Evolutionary conservation across 1,284 basidiomycete species (phyloP).

Genomic region (Trichosporon sp.): DNA sequence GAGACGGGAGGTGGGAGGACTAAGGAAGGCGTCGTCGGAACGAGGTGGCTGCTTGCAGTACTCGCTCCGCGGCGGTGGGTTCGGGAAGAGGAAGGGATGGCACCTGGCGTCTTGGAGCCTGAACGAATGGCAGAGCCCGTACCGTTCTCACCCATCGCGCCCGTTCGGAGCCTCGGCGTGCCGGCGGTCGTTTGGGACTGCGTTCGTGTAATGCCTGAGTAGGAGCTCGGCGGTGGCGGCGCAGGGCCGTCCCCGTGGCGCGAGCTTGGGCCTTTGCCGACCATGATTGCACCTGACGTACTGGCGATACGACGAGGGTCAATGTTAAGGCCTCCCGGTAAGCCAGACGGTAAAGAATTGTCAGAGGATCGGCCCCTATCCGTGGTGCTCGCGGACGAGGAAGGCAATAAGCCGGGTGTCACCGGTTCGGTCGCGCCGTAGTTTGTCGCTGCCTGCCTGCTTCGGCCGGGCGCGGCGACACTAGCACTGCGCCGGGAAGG

Average conservation of each 20-base stretch:
- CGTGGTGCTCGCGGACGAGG: background rate
- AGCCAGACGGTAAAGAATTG: constrained; percentile 12
- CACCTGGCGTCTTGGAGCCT: background rate
- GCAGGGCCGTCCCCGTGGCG: constrained; percentile 17
- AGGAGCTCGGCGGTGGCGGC: constrained; percentile 18
- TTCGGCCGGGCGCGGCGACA: constrained; percentile 20
- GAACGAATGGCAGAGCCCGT: background rate
- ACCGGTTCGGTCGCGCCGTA: constrained; percentile 23
- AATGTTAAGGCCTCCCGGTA: constrained; percentile 20
- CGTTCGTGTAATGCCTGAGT: constrained; percentile 4
- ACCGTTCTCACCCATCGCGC: background rate
- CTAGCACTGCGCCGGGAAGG: constrained; percentile 27
- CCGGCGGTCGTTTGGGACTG: constrained; percentile 7
- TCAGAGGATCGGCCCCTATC: constrained; percentile 2
- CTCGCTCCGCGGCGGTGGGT: constrained; percentile 12
- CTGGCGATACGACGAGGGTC: constrained; percentile 29
- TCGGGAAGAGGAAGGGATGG: constrained; percentile 6
- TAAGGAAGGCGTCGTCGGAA: background rate
- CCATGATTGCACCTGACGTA: constrained; percentile 22
- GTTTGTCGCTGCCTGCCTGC: background rate
- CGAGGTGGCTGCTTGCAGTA: background rate
- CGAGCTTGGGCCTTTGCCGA: constrained; percentile 14
- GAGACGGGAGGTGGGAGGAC: constrained; percentile 3
- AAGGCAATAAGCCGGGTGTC: constrained; percentile 2
- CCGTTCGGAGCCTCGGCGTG: constrained; percentile 9